phyloP scores from a whole-genome alignment of 1,139 yeast genomes.

The Geotrichum siamense region DNA sequence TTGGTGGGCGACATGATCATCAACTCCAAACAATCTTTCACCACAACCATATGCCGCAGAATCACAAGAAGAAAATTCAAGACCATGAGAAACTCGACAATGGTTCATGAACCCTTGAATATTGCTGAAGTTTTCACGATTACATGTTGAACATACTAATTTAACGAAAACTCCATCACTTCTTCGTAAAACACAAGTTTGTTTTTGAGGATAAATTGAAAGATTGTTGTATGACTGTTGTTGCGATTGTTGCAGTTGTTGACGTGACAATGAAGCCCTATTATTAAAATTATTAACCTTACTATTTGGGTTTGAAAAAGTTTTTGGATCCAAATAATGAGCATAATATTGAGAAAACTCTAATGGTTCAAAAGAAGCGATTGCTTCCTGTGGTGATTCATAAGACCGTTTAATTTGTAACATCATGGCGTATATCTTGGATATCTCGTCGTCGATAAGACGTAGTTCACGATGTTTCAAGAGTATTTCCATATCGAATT shows the following conservation, averaged over 20 bases:
- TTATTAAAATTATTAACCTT: background rate
- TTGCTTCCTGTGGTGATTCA: conserved; percentile 19
- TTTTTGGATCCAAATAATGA: conserved; percentile 22
- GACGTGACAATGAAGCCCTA: background rate
- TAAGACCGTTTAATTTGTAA: conserved; percentile 31
- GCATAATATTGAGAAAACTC: conserved; percentile 47
- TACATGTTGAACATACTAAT: conserved; percentile 62
- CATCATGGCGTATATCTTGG: conserved; percentile 56
- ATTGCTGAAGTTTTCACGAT: conserved; percentile 61
- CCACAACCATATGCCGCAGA: conserved; percentile 71
- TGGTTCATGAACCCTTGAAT: conserved; percentile 80
- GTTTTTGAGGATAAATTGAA: conserved; percentile 17
- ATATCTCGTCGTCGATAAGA: conserved; percentile 53
- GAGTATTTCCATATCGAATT: conserved; percentile 62
- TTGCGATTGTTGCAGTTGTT: background rate
- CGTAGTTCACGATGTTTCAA: conserved; percentile 61
- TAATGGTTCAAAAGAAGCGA: conserved; percentile 40
- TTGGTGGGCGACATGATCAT: too few species aligned
- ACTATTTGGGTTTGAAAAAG: conserved; percentile 2
- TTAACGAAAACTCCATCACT: conserved; percentile 65
- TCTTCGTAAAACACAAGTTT: conserved; percentile 55
- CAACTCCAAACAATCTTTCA: conserved; percentile 35
- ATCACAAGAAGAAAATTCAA: conserved; percentile 65
- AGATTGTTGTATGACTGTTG: background rate
- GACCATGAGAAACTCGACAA: conserved; percentile 65